Evolutionary conservation across 345 rosid species (phyloP).

Genomic region (Iberis pinnata): DNA sequence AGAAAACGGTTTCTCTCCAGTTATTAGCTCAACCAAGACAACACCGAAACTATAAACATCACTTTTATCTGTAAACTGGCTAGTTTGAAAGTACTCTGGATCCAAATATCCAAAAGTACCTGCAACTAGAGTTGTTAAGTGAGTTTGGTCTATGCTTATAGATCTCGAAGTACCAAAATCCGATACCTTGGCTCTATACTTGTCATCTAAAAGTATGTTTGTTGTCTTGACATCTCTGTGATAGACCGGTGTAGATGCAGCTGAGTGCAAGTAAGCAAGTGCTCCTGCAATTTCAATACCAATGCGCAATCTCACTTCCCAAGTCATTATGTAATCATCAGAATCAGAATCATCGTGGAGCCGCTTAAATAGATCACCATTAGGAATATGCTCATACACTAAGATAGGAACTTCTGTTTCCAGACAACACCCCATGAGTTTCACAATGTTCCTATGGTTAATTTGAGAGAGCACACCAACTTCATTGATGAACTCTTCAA

Average conservation of each 20-base stretch:
- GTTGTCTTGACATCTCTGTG: constrained; percentile 41
- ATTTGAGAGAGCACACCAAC: constrained; percentile 42
- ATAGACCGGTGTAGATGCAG: constrained; percentile 34
- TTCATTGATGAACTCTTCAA: constrained; percentile 45
- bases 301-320: constrained; percentile 34
- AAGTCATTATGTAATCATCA: constrained; percentile 22
- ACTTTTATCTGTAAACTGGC: constrained; percentile 31
- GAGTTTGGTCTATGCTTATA: constrained; percentile 36
- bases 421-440: constrained; percentile 45
- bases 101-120: constrained; percentile 31
- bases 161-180: constrained; percentile 49
- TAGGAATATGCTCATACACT: constrained; percentile 39
- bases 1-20: constrained; percentile 32
- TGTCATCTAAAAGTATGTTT: constrained; percentile 38
- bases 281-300: constrained; percentile 35
- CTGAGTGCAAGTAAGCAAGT: constrained; percentile 36
- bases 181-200: constrained; percentile 35
- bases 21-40: constrained; percentile 39
- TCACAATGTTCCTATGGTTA: constrained; percentile 40
- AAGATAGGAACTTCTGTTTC: constrained; percentile 43
- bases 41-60: constrained; percentile 34
- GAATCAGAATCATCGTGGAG: constrained; percentile 23
- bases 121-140: constrained; percentile 34
- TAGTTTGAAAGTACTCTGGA: constrained; percentile 31
- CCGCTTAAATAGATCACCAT: constrained; percentile 37